phyloP scores from a whole-genome alignment of 441 rosid species.

The Daphne laureola region DNA sequence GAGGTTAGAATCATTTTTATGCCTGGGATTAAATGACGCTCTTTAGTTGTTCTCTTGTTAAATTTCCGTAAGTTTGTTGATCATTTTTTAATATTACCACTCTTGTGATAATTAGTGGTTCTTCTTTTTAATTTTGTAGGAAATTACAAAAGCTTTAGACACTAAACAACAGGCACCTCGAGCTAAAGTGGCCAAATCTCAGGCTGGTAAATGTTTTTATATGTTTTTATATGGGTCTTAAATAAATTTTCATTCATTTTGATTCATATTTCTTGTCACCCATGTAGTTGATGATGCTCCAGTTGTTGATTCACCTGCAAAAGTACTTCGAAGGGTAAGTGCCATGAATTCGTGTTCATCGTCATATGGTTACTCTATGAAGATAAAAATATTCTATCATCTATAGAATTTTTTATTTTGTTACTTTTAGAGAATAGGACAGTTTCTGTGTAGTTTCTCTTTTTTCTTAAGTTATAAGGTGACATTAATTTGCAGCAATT shows the following conservation, averaged over 20 bases:
- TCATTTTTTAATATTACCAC: conserved; percentile 6
- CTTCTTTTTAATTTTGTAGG: conserved; percentile 19
- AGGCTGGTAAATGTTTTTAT: conserved; percentile 28
- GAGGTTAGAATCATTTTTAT: conserved; percentile 42
- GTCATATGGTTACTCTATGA: background rate
- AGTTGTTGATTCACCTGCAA: conserved; percentile 53
- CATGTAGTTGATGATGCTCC: conserved; percentile 43
- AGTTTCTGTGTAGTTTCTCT: conserved; percentile 1
- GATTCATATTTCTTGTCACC: conserved; percentile 3
- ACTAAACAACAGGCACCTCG: conserved; percentile 28
- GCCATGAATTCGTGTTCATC: conserved; percentile 7
- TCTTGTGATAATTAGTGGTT: conserved; percentile 13
- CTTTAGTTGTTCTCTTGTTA: background rate
- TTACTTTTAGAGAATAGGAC: background rate
- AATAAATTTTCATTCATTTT: conserved; percentile 15
- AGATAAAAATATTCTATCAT: conserved; percentile 2
- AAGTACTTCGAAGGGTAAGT: conserved; percentile 69
- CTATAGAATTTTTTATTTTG: conserved; percentile 1
- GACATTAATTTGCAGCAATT: conserved; percentile 51
- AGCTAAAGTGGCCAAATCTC: conserved; percentile 28
- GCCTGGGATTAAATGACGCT: conserved; percentile 5
- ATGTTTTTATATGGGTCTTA: conserved; percentile 1
- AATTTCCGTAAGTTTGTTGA: background rate
- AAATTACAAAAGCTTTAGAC: conserved; percentile 27
- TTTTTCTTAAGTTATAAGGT: conserved; percentile 1